phyloP scores from a whole-genome alignment of 345 rosid species.

The Orychophragmus violaceus region DNA sequence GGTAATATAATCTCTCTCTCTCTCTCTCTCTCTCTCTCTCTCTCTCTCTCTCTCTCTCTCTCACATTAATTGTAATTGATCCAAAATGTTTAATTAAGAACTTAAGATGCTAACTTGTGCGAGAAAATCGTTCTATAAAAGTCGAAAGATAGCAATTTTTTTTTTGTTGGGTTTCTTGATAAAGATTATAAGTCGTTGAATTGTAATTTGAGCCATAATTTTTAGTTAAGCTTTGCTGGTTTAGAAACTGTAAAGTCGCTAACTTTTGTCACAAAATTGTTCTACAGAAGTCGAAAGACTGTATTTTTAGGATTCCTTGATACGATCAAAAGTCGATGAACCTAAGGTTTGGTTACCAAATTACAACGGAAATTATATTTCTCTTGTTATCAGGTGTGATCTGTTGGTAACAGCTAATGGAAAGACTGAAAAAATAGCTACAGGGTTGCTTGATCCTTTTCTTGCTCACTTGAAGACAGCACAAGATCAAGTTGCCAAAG shows the following conservation, averaged over 20 bases:
- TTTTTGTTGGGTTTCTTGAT: background rate
- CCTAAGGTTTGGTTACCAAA: too few species aligned
- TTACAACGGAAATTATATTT: background rate
- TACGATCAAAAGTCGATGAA: too few species aligned
- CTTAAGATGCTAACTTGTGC: background rate
- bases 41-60: background rate
- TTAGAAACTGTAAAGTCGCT: background rate
- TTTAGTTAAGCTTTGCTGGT: background rate
- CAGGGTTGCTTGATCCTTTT: slow-evolving; percentile 87
- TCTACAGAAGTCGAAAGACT: background rate
- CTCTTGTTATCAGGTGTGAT: slow-evolving; percentile 61
- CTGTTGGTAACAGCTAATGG: slow-evolving; percentile 76
- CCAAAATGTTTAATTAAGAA: background rate
- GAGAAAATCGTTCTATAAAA: background rate
- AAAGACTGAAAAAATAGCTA: slow-evolving; percentile 75
- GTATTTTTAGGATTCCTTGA: too few species aligned
- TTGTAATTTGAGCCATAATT: background rate
- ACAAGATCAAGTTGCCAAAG: slow-evolving; percentile 72
- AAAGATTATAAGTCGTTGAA: background rate
- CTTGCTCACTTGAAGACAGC: slow-evolving; percentile 86
- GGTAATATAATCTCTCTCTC: slow-evolving; percentile 35
- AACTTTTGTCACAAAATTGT: background rate
- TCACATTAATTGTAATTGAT: background rate
- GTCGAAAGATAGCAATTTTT: background rate
- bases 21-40: background rate